Conservation (phyloP, 306 rosid genomes). For the Pueraria montana region DNA sequence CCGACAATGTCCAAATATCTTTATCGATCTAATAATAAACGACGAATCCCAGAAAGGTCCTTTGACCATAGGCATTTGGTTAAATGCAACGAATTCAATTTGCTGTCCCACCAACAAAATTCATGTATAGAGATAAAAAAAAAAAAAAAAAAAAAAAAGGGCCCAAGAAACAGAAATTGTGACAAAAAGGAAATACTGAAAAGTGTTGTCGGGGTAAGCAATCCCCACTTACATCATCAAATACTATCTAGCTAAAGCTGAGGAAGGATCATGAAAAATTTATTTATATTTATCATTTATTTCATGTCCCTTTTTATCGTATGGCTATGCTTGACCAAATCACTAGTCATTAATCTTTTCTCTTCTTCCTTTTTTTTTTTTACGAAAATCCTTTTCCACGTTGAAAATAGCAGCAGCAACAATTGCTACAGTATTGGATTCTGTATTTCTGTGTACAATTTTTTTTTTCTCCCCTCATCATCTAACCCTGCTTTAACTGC, state of each 20-base stretch:
- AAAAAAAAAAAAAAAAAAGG: no score
- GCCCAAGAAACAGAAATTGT: not conserved
- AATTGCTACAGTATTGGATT: not conserved
- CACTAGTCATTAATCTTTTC: no score
- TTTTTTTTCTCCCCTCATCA: not conserved
- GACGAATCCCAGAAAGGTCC: slow-evolving; percentile 64
- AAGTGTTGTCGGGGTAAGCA: no score
- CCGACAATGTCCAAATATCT: slow-evolving; percentile 56
- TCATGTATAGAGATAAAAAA: no score
- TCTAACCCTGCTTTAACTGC: not conserved
- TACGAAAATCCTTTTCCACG: not conserved
- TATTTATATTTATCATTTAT: not conserved
- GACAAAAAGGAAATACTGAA: not conserved
- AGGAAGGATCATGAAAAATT: not conserved
- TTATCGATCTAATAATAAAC: slow-evolving; percentile 57
- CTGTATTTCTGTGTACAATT: not conserved
- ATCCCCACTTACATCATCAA: not conserved
- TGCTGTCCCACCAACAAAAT: not conserved
- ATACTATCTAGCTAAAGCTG: not conserved
- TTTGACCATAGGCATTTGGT: slow-evolving; percentile 68
- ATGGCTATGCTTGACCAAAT: not conserved
- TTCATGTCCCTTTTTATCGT: not conserved
- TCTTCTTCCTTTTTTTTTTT: not conserved
- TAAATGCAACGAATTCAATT: slow-evolving; percentile 10
- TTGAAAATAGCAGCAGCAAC: not conserved